Base-by-base conservation (phyloP, 805 yeast genomes). In the Saccharomyces paradoxus region DNA sequence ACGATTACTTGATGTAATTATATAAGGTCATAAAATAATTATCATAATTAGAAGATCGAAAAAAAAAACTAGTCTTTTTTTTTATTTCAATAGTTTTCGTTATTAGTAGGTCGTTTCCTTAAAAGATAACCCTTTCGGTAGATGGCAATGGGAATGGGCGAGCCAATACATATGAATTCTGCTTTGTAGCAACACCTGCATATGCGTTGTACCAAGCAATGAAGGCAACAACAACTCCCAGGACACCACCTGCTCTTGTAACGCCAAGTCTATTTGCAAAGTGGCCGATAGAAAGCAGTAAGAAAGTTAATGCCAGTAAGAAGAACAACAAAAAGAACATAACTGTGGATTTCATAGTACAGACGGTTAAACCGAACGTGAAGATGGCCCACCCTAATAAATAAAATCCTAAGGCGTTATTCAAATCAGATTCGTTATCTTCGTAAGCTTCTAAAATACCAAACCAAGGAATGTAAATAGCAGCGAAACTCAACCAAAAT, bases 191-290 rank as follows among this genome's bases (percentile, higher is more conserved):
- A 32, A 81, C 67, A 76, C 89, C 89, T 2, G 87, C 86, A 60
- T 75, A 82, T 5, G 89, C 88, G 64, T 83, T 83, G 64, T 83
- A 84, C 84, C 85, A 84, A 0, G 86, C 86, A 50, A 81, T 67
- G 56, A 82, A 74, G 0, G 87, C 78, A 30, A 83, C 79, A 6
- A 84, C 71, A 21, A 84, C 73, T 49, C 88, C 89, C n/a, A 80
- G 51, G 17, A 81, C 76, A 60, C 90, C 90, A 48, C 83, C 89
- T 8, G 85, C 87, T 59, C 71, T 75, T 10, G 73, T 68, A 49
- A 76, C 69, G 29, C 71, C 72, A 26, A 61, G 64, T 26, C 68
- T 72, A 21, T 76, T 77, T 2, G 78, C 60, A 53, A 83, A 76
- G 53, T 80, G 77, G 29, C 82, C 83, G 51, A 76, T 73, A 0